phyloP scores from a whole-genome alignment of 1,284 basidiomycete genomes.

The Microbotryum silenes-acaulis region DNA sequence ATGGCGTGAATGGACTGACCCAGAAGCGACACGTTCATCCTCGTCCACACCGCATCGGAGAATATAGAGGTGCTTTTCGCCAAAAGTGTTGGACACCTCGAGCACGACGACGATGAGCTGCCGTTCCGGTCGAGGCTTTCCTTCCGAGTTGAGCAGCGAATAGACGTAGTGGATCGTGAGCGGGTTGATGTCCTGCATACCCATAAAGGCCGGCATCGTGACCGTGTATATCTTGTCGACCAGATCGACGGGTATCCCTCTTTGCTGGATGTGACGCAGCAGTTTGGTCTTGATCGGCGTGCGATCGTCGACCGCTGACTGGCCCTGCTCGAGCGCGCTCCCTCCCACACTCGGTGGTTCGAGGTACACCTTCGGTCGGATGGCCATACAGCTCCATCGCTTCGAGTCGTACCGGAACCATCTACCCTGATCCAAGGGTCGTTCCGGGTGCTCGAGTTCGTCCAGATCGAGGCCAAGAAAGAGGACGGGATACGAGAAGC shows the following conservation, averaged over 20 bases:
- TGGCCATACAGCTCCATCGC: constrained; percentile 41
- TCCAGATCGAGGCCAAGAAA: constrained; percentile 55
- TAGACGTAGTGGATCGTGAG: constrained; percentile 67
- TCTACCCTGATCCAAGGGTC: constrained; percentile 46
- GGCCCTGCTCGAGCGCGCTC: neutral
- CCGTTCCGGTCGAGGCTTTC: constrained; percentile 12
- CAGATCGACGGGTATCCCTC: constrained; percentile 15
- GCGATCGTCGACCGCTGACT: neutral
- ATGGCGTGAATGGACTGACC: constrained; percentile 40
- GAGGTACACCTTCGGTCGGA: constrained; percentile 8
- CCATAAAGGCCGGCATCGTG: constrained; percentile 64
- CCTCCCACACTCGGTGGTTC: constrained; percentile 1
- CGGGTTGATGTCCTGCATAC: constrained; percentile 66
- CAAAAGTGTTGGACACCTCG: constrained; percentile 73
- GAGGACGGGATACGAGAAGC: constrained; percentile 59
- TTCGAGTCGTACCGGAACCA: constrained; percentile 48
- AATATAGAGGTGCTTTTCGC: constrained; percentile 58
- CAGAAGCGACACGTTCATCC: constrained; percentile 44
- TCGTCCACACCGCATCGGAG: constrained; percentile 44
- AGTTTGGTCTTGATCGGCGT: constrained; percentile 7
- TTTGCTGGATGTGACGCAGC: constrained; percentile 1
- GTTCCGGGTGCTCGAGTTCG: constrained; percentile 48
- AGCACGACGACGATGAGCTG: constrained; percentile 51
- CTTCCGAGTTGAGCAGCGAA: constrained; percentile 23
- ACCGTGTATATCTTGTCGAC: constrained; percentile 53